phyloP scores from a whole-genome alignment of 768 basidiomycete species.

The Cyclocybe cylindracea region DNA sequence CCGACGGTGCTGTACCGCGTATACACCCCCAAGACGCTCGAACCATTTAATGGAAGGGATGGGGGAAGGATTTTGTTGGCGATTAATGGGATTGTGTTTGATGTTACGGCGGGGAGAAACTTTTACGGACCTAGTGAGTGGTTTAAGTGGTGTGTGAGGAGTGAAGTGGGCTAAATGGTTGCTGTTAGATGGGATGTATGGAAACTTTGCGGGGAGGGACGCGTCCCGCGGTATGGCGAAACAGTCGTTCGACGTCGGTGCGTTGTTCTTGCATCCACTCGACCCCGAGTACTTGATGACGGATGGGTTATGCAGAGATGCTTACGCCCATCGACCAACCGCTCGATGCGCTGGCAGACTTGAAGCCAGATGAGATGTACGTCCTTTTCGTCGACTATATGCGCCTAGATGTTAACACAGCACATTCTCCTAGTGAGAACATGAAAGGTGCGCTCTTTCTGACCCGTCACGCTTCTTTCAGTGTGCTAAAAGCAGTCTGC shows the following conservation, averaged over 20 bases:
- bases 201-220: slow-evolving; percentile 96
- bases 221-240: slow-evolving; percentile 97
- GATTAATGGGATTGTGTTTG: slow-evolving; percentile 88
- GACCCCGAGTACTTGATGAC: not conserved
- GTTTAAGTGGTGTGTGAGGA: not conserved
- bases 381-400: slow-evolving; percentile 27
- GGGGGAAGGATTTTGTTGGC: slow-evolving; percentile 77
- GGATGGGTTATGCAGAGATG: slow-evolving; percentile 62
- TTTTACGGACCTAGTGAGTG: slow-evolving; percentile 94
- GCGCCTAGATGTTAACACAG: slow-evolving; percentile 7
- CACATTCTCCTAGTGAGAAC: slow-evolving; percentile 64
- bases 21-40: slow-evolving; percentile 78
- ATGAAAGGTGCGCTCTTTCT: slow-evolving; percentile 68
- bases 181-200: slow-evolving; percentile 85
- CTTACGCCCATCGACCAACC: slow-evolving; percentile 86
- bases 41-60: slow-evolving; percentile 63
- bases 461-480: not conserved
- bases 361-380: slow-evolving; percentile 81
- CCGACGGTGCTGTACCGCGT: slow-evolving; percentile 75
- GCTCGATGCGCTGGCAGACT: slow-evolving; percentile 79
- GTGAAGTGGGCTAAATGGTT: slow-evolving; percentile 1
- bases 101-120: slow-evolving; percentile 83
- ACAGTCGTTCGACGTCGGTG: slow-evolving; percentile 93
- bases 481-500: slow-evolving; percentile 8
- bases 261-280: slow-evolving; percentile 19